Conservation (phyloP, 1,284 basidiomycete species). For the Baeospora myosura region DNA sequence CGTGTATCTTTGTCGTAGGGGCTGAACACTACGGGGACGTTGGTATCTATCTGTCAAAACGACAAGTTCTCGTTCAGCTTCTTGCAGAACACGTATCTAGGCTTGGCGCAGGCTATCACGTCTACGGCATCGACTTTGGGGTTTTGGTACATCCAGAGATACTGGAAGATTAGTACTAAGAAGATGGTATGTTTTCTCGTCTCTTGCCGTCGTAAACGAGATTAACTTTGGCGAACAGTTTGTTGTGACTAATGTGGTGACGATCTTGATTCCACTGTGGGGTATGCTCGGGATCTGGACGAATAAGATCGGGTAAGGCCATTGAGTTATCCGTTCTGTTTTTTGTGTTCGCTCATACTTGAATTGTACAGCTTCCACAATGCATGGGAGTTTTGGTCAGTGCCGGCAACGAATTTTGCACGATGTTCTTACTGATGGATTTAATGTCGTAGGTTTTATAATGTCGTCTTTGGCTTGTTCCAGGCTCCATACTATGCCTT, state of each 20-base stretch:
- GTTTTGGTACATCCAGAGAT: constrained; percentile 77
- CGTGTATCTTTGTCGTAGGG: constrained; percentile 35
- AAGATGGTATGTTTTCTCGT: constrained; percentile 47
- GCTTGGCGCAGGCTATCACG: constrained; percentile 63
- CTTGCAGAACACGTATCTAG: constrained; percentile 71
- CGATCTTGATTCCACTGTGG: constrained; percentile 76
- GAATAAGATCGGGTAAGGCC: constrained; percentile 56
- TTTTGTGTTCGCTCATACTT: background rate
- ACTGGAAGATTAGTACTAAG: constrained; percentile 72
- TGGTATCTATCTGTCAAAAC: constrained; percentile 74
- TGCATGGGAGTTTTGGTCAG: constrained; percentile 76
- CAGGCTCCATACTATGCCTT: constrained; percentile 86
- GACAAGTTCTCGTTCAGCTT: constrained; percentile 69
- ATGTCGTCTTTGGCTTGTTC: constrained; percentile 75
- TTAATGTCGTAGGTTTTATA: constrained; percentile 68
- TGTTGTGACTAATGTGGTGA: constrained; percentile 68
- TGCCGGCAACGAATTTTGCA: no score
- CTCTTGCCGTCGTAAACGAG: constrained; percentile 11
- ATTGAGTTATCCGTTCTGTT: background rate
- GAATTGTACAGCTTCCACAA: constrained; percentile 59
- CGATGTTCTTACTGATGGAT: background rate
- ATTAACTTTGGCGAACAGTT: constrained; percentile 43
- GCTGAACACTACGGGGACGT: constrained; percentile 71
- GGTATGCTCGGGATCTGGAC: constrained; percentile 86
- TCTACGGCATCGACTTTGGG: constrained; percentile 39